Evolutionary conservation across 495 filamentous ascomycete species (phyloP).

Genomic region (Tuber melanosporum): DNA sequence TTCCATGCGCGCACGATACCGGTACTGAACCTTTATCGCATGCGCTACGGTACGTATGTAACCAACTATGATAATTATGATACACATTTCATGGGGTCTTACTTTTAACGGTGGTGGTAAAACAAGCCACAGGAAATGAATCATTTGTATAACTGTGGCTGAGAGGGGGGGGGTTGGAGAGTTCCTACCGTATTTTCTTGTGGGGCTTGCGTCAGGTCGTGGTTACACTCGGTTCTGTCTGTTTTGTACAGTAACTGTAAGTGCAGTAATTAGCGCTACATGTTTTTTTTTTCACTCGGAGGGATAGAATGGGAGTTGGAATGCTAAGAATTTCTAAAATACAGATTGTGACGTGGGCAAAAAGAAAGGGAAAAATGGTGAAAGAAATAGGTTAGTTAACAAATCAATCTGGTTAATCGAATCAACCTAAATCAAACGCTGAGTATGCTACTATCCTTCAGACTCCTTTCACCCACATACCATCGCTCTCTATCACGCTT

Average conservation of each 20-base stretch:
- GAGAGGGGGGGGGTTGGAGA: neutral
- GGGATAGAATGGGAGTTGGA: neutral
- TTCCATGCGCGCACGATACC: neutral
- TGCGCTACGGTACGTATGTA: neutral
- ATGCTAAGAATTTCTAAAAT: neutral
- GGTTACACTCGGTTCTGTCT: neutral
- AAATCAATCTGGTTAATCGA: neutral
- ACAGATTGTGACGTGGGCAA: neutral
- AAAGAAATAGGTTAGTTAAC: neutral
- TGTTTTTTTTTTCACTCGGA: neutral
- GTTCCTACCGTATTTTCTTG: neutral
- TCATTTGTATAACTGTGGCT: neutral
- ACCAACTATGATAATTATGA: neutral
- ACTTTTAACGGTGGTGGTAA: neutral
- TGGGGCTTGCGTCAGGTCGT: neutral
- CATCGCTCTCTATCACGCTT: neutral
- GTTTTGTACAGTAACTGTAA: neutral
- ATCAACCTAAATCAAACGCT: conserved; percentile 1
- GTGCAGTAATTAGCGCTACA: neutral
- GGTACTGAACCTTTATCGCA: neutral
- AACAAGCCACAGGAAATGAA: neutral
- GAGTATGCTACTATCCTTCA: neutral
- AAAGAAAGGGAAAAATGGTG: neutral
- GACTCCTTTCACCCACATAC: neutral
- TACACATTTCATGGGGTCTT: too few species aligned